Evolutionary conservation across 352 stramenopile genomes (phyloP).

Genomic region (Globisporangium cederbergense): DNA sequence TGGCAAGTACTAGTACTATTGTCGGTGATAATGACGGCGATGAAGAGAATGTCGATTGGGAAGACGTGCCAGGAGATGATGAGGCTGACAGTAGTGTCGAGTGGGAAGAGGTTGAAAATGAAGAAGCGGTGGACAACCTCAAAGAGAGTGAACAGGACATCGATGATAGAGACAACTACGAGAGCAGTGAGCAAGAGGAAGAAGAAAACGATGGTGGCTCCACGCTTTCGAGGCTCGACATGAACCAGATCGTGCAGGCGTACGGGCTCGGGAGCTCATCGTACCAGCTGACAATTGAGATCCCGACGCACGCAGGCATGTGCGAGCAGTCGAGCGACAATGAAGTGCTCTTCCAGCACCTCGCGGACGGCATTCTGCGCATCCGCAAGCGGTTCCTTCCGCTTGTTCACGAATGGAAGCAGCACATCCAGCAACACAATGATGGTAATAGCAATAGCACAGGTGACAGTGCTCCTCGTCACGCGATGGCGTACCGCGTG

Average conservation of each 20-base stretch:
- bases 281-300: slow-evolving; percentile 69
- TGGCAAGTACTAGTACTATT: not conserved
- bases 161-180: slow-evolving; percentile 19
- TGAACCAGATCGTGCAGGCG: slow-evolving; percentile 73
- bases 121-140: slow-evolving; percentile 4
- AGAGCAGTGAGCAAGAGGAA: slow-evolving; percentile 12
- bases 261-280: slow-evolving; percentile 75
- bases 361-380: slow-evolving; percentile 49
- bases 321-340: slow-evolving; percentile 67
- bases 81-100: slow-evolving; percentile 23
- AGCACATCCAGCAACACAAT: not conserved
- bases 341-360: slow-evolving; percentile 50
- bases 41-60: not conserved
- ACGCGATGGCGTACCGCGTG: slow-evolving; percentile 25
- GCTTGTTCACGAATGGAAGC: slow-evolving; percentile 51
- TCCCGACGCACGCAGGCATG: slow-evolving; percentile 37
- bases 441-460: not conserved
- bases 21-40: not conserved
- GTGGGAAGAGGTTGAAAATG: slow-evolving; percentile 25
- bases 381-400: slow-evolving; percentile 76
- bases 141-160: slow-evolving; percentile 9
- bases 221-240: slow-evolving; percentile 40
- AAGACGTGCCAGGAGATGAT: slow-evolving; percentile 1
- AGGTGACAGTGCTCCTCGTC: slow-evolving; percentile 1
- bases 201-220: slow-evolving; percentile 7